Percentiles rank a stretch among this genome's conserved stretches.
phyloP scores from a whole-genome alignment of 768 basidiomycete genomes.

The Tricholoma sp. region DNA sequence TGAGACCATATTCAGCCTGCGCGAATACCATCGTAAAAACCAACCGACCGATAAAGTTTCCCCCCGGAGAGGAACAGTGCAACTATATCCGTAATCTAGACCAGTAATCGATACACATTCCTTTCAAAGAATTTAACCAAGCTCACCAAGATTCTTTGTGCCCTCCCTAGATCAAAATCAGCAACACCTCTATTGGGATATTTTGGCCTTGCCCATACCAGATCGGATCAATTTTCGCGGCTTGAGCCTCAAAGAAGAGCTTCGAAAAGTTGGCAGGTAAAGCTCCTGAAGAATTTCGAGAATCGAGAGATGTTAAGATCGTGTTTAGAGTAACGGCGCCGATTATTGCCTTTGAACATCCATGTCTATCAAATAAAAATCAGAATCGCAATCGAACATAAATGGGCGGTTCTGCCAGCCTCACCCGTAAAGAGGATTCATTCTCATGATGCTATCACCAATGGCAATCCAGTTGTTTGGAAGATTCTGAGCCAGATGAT shows the following conservation, averaged over 20 bases:
- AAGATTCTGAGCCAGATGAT: conserved; percentile 20
- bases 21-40: background rate
- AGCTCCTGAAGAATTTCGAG: background rate
- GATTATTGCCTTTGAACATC: background rate
- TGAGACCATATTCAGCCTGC: background rate
- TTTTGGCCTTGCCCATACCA: background rate
- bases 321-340: background rate
- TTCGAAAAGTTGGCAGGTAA: background rate
- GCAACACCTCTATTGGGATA: background rate
- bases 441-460: conserved; percentile 28
- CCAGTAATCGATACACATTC: too few species aligned
- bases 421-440: conserved; percentile 10
- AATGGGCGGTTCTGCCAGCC: background rate
- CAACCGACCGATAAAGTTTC: background rate
- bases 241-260: background rate
- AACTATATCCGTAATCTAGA: background rate
- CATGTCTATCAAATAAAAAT: background rate
- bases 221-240: background rate
- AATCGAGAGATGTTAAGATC: background rate
- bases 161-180: background rate
- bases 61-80: background rate
- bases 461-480: conserved; percentile 30
- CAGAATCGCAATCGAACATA: too few species aligned
- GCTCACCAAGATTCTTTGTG: background rate
- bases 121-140: background rate